Conservation (phyloP, 1,284 basidiomycete species). For the Cystobasidium sp. region DNA sequence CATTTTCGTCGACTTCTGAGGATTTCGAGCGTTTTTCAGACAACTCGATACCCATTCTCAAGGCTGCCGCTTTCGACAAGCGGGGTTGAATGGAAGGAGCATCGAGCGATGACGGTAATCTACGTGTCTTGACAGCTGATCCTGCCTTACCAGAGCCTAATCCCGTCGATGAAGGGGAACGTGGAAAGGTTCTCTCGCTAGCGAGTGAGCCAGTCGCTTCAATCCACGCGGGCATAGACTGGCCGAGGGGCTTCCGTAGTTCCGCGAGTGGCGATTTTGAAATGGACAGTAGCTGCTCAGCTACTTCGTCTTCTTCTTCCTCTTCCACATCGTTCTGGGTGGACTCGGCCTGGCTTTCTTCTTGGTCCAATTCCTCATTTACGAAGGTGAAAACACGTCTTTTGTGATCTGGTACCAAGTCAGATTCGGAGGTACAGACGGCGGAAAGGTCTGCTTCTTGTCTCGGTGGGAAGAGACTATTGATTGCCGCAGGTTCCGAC, state of each 20-base stretch:
- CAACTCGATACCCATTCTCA: slow-evolving; percentile 62
- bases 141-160: background rate
- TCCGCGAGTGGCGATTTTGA: slow-evolving; percentile 4
- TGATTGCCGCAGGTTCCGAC: slow-evolving; percentile 3
- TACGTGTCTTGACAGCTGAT: slow-evolving; percentile 70
- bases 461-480: slow-evolving; percentile 18
- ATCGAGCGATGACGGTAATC: slow-evolving; percentile 66
- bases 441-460: background rate
- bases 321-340: background rate
- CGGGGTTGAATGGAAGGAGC: slow-evolving; percentile 75
- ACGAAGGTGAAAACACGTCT: slow-evolving; percentile 32
- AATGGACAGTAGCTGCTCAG: slow-evolving; percentile 4
- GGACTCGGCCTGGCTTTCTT: background rate
- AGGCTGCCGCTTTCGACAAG: slow-evolving; percentile 73
- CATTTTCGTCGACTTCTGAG: slow-evolving; percentile 23
- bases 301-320: slow-evolving; percentile 11
- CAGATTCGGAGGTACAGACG: background rate
- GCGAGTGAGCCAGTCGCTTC: background rate
- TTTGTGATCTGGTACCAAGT: slow-evolving; percentile 16
- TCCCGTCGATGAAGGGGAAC: background rate
- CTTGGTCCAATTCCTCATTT: slow-evolving; percentile 1
- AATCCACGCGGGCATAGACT: slow-evolving; percentile 37
- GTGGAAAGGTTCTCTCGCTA: too few relatives aligned
- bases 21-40: slow-evolving; percentile 34
- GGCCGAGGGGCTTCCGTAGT: slow-evolving; percentile 2